These are phyloP conservation scores for Vitis vinifera DNA, from an alignment of 164 flowering plant species.

Conservation along the genomic window ASM3070453v1 NC_081808.1:2067001-2067500, in stretches of 20 bases:
- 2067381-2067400: slow-evolving; percentile 85
- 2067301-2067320: slow-evolving; percentile 95
- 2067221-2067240: slow-evolving; percentile 90
- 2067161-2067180: slow-evolving; percentile 83
- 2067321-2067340: slow-evolving; percentile 85
- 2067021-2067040: slow-evolving; percentile 70
- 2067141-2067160: slow-evolving; percentile 93
- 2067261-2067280: slow-evolving; percentile 83
- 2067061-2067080: slow-evolving; percentile 90
- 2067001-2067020: slow-evolving; percentile 93
- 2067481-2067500: slow-evolving; percentile 91
- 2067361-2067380: slow-evolving; percentile 91
- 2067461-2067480: slow-evolving; percentile 90
- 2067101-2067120: slow-evolving; percentile 82
- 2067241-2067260: slow-evolving; percentile 94
- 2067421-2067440: slow-evolving; percentile 85
- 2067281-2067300: slow-evolving; percentile 92
- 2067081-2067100: slow-evolving; percentile 89
- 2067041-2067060: slow-evolving; percentile 89
- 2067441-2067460: slow-evolving; percentile 97
- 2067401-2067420: slow-evolving; percentile 93
- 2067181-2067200: slow-evolving; percentile 94
- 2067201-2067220: slow-evolving; percentile 79
- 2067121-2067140: slow-evolving; percentile 91
- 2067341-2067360: slow-evolving; percentile 96